phyloP scores from a whole-genome alignment of 208 protist genomes.

The Trypanosoma theileri region DNA sequence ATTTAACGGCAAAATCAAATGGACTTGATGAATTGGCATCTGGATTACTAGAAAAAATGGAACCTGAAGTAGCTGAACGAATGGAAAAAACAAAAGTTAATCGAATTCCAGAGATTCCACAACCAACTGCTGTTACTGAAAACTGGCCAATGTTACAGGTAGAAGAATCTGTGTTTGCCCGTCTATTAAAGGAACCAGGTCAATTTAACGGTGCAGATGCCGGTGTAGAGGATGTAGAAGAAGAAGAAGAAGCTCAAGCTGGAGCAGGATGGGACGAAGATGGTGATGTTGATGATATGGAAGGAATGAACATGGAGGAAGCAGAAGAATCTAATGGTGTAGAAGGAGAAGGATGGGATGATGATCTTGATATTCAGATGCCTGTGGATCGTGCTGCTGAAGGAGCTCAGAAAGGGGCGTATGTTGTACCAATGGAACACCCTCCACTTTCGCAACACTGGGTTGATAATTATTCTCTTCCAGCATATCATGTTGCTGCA shows the following conservation, averaged over 20 bases:
- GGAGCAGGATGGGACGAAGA: constrained; percentile 64
- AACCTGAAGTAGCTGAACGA: constrained; percentile 46
- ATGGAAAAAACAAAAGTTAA: constrained; percentile 29
- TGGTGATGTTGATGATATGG: constrained; percentile 28
- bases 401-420: constrained; percentile 10
- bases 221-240: constrained; percentile 40
- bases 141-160: constrained; percentile 87
- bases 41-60: constrained; percentile 46
- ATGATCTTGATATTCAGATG: constrained; percentile 80
- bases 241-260: constrained; percentile 32
- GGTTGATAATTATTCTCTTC: constrained; percentile 78
- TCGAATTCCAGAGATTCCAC: constrained; percentile 20
- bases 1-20: constrained; percentile 83
- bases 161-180: constrained; percentile 74
- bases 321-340: constrained; percentile 8
- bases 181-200: constrained; percentile 67
- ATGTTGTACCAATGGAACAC: constrained; percentile 60
- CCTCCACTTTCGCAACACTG: constrained; percentile 69
- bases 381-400: constrained; percentile 21
- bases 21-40: constrained; percentile 84
- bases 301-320: not conserved
- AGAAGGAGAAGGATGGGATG: constrained; percentile 60
- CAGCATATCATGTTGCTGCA: constrained; percentile 94
- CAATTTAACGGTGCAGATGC: constrained; percentile 42
- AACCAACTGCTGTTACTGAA: constrained; percentile 37